Percentiles rank a stretch among this genome's conserved stretches.
These are phyloP conservation scores for Xylariaceae sp. DNA, from an alignment of 2,329 filamentous ascomycete species.

Conservation along the genomic window DNA sequence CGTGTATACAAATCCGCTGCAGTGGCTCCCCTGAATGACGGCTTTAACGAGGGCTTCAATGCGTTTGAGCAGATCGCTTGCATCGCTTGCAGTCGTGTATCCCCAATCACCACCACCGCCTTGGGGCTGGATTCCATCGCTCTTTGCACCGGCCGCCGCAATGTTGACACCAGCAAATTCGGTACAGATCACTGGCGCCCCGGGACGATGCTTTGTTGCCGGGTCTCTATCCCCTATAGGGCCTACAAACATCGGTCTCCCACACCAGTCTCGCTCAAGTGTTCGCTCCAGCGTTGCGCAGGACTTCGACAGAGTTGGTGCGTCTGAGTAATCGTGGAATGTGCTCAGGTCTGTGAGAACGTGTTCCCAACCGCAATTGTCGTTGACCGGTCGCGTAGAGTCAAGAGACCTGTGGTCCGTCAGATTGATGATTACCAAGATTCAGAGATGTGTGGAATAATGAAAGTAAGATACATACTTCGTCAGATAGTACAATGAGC, in stretches of 20 bases:
- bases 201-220: slow-evolving; percentile 46
- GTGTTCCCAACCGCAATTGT: slow-evolving; percentile 69
- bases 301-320: slow-evolving; percentile 47
- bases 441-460: background rate
- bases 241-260: slow-evolving; percentile 50
- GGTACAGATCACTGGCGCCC: slow-evolving; percentile 58
- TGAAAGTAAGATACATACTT: slow-evolving; percentile 41
- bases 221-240: slow-evolving; percentile 41
- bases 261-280: slow-evolving; percentile 45
- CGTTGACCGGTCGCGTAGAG: slow-evolving; percentile 59
- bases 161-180: slow-evolving; percentile 68
- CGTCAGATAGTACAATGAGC: slow-evolving; percentile 58
- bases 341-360: slow-evolving; percentile 59
- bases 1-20: slow-evolving; percentile 58
- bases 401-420: slow-evolving; percentile 45
- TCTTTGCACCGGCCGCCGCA: slow-evolving; percentile 39
- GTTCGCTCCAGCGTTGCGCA: slow-evolving; percentile 51
- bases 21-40: slow-evolving; percentile 52
- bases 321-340: slow-evolving; percentile 64
- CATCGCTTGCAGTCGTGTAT: slow-evolving; percentile 59
- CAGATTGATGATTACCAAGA: background rate
- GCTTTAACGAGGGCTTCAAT: slow-evolving; percentile 55
- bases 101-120: slow-evolving; percentile 55
- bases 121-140: slow-evolving; percentile 18
- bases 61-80: slow-evolving; percentile 53